Base-by-base conservation (phyloP, 305 asterid genomes). In the Caryopteris hybrid region DNA sequence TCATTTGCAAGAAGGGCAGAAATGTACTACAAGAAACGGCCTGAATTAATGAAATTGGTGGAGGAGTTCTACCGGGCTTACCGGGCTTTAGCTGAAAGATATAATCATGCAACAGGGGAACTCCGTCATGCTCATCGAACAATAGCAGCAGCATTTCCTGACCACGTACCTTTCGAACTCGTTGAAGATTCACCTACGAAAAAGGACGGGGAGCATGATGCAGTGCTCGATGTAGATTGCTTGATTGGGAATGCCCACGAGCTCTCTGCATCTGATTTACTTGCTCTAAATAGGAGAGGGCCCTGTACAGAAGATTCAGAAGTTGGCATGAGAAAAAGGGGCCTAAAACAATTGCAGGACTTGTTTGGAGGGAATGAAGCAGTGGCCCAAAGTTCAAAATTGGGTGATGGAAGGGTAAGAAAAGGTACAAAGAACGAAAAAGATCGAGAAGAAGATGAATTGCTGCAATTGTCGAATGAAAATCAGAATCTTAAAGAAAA, bases 1-100 rank as follows among this genome's bases (percentile, higher is more conserved):
- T 90, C 97, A 63, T 90, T 90, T 74, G 94, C 96, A 13, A 81
- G 93, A 64, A 64, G 91, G 68, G 97, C 97, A 23, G 97, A 90
- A 64, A 90, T 90, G 97, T 90, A 88, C 81, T 90, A 90, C 72
- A 85, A 88, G 81, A 90, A 86, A 79, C 79, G 97, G 51, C 97
- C 97, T 1, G 97, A 90, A 79, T 78, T 90, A 27, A 90, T 90
- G 94, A 88, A 88, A 79, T 63, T 90, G 75, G 97, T 90, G 51
- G 96, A 87, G 81, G 95, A 92, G 74, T 84, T 90, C 74, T 88
- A 90, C 75, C 82, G 96, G 45, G 95, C 96, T 16, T 90, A 90
- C 71, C 96, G 96, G 18, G 96, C 97, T 50, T 79, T 91, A 58
- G 96, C 97, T 29, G 97, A 88, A 72, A 80, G 96, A 66, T 91